Evolutionary conservation across 1,284 basidiomycete species (phyloP).

Genomic region (Malassezia furfur): DNA sequence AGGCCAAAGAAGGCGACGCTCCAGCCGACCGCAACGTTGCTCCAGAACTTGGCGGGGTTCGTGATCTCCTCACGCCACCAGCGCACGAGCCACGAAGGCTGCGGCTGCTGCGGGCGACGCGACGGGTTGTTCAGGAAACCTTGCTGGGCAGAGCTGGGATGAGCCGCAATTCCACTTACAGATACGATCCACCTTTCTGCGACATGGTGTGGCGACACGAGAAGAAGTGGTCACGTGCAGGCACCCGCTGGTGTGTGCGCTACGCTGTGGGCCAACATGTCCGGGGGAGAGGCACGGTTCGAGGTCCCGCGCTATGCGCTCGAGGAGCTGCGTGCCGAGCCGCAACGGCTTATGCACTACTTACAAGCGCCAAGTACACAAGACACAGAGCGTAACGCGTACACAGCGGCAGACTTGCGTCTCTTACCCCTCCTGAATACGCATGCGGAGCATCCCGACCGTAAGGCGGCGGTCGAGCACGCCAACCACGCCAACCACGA

Average conservation of each 20-base stretch:
- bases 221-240: slow-evolving; percentile 13
- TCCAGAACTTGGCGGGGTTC: slow-evolving; percentile 36
- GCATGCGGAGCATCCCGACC: neutral
- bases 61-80: slow-evolving; percentile 26
- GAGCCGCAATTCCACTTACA: slow-evolving; percentile 9
- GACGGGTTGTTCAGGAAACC: slow-evolving; percentile 11
- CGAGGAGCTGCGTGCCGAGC: slow-evolving; percentile 4
- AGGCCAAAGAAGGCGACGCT: slow-evolving; percentile 33
- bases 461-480: neutral
- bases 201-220: slow-evolving; percentile 5
- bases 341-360: slow-evolving; percentile 5
- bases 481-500: neutral
- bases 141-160: slow-evolving; percentile 14
- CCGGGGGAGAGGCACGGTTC: neutral
- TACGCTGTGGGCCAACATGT: neutral
- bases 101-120: neutral
- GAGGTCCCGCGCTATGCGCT: neutral
- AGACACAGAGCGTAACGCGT: neutral
- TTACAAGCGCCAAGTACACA: neutral
- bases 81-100: slow-evolving; percentile 12
- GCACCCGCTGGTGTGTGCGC: neutral
- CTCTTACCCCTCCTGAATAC: slow-evolving; percentile 2
- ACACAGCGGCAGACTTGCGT: slow-evolving; percentile 5
- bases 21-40: slow-evolving; percentile 39
- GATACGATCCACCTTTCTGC: slow-evolving; percentile 14